Base-by-base conservation (phyloP, 164 flowering plant genomes). In the Kingdonia uniflora region DNA sequence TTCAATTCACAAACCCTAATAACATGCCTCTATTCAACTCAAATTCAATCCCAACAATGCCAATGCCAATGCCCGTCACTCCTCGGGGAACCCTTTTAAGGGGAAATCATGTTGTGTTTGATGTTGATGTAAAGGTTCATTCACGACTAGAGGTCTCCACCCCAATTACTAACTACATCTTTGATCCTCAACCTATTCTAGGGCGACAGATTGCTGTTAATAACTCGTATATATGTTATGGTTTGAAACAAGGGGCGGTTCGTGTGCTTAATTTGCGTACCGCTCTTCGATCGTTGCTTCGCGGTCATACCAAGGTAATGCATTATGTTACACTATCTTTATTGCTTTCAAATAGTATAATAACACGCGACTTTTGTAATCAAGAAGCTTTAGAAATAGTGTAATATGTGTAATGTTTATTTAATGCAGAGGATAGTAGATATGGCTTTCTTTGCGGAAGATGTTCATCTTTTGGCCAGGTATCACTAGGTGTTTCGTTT, bases 391-490 rank as follows among this genome's bases (percentile, higher is more conserved):
- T n/a, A n/a, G n/a, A n/a, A n/a, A n/a, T n/a, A n/a, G n/a, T n/a
- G n/a, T n/a, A n/a, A n/a, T n/a, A n/a, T n/a, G n/a, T n/a, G n/a
- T n/a, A n/a, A n/a, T n/a, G n/a, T n/a, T n/a, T n/a, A 12, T 12
- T 42, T 66, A 41, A 62, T 25, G 49, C 84, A 92, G 99, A 82
- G 95, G 73, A 95, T 92, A 47, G 74, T 87, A 5, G 99, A 92
- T 69, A 86, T 88, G 95, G 85, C 87, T 55, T 92, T 92, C 75
- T 92, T 86, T 68, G 95, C 95, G 7, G 97, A 86, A 56, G 95
- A 92, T 68, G 97, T 89, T 60, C 95, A 84, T 60, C 92, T 88
- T 58, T 61, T 92, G 76, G 95, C 97, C 56, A 88, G 97, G 97
- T 91, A 71, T 43, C 39, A 35, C 4, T 51, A n/a, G n/a, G n/a